These are phyloP conservation scores for Telopea speciosissima DNA, from an alignment of 177 flowering plant species.

Conservation along the genomic window DNA sequence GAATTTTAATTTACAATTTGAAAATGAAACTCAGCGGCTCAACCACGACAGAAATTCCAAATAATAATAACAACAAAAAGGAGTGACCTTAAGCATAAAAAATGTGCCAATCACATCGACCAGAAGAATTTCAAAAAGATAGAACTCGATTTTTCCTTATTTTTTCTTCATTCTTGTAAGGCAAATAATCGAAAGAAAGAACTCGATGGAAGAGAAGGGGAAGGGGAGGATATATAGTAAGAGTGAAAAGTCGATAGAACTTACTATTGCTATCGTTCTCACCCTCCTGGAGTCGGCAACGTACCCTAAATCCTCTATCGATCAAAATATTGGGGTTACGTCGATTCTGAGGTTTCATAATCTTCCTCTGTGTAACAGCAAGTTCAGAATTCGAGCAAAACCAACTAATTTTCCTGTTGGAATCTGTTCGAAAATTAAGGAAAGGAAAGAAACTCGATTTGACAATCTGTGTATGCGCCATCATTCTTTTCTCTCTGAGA, in stretches of 20 bases:
- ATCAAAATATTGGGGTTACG: conserved; percentile 4
- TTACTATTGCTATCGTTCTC: conserved; percentile 38
- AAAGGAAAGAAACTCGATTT: conserved; percentile 13
- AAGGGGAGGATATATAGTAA: not conserved
- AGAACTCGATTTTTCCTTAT: no score
- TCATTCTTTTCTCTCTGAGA: not conserved
- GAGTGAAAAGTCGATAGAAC: not conserved
- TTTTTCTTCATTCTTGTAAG: no score
- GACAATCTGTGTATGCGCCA: conserved; percentile 28
- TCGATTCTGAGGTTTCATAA: conserved; percentile 11
- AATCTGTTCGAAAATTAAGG: conserved; percentile 10
- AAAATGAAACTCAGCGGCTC: not conserved
- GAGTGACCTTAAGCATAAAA: not conserved
- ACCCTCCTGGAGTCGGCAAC: conserved; percentile 29
- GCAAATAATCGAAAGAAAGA: not conserved
- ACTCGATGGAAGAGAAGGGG: not conserved
- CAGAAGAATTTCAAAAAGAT: no score
- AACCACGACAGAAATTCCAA: not conserved
- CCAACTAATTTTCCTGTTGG: conserved; percentile 8
- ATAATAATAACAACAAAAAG: not conserved
- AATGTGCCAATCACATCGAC: no score
- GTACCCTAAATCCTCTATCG: conserved; percentile 19
- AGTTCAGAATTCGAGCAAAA: conserved; percentile 1
- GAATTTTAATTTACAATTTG: not conserved
- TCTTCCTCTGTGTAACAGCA: conserved; percentile 3